Percentiles rank a stretch among this genome's conserved stretches.
Conservation (phyloP, 1,284 basidiomycete genomes). For the Mycena citricolor region DNA sequence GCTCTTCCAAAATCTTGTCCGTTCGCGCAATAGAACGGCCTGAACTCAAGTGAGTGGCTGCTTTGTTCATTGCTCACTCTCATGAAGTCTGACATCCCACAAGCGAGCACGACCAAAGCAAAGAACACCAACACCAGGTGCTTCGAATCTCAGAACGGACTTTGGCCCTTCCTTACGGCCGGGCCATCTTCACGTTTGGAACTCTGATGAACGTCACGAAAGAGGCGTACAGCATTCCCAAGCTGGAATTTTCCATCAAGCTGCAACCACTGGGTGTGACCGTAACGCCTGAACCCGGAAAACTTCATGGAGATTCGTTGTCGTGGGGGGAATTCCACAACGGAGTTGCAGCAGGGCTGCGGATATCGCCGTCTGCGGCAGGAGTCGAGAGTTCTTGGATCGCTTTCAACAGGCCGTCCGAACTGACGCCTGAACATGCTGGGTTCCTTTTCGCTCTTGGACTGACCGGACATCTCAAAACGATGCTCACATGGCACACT, state of each 20-base stretch:
- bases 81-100: slow-evolving; percentile 3
- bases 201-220: slow-evolving; percentile 70
- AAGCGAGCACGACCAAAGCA: slow-evolving; percentile 78
- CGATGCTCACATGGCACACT: slow-evolving; percentile 87
- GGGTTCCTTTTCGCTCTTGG: slow-evolving; percentile 95
- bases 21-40: slow-evolving; percentile 70
- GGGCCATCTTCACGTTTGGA: slow-evolving; percentile 86
- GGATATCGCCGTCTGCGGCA: slow-evolving; percentile 74
- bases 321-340: slow-evolving; percentile 98
- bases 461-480: slow-evolving; percentile 84
- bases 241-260: slow-evolving; percentile 77
- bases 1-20: slow-evolving; percentile 68
- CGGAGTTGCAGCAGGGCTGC: slow-evolving; percentile 89
- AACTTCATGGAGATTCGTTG: slow-evolving; percentile 66
- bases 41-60: slow-evolving; percentile 60
- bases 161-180: slow-evolving; percentile 80
- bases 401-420: slow-evolving; percentile 86
- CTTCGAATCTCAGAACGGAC: slow-evolving; percentile 82
- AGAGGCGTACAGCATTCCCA: slow-evolving; percentile 77
- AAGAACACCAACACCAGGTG: slow-evolving; percentile 80
- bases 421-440: slow-evolving; percentile 88
- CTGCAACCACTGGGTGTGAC: slow-evolving; percentile 68
- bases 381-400: slow-evolving; percentile 91
- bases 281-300: slow-evolving; percentile 63
- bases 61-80: slow-evolving; percentile 1